phyloP scores from a whole-genome alignment of 1,139 yeast genomes.

The Hyphopichia buzzinii region DNA sequence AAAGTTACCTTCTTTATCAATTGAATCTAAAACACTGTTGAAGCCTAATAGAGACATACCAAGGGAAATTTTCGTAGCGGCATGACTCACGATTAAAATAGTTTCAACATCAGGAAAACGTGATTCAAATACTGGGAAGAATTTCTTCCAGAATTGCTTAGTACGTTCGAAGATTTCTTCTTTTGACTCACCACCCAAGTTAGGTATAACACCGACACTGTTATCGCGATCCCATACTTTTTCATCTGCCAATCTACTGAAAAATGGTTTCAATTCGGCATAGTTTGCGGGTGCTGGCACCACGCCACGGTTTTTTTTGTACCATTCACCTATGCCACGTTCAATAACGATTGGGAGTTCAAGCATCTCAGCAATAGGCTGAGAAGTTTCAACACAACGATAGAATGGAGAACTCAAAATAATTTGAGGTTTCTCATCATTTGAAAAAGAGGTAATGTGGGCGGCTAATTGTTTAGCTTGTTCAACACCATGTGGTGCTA shows the following conservation, averaged over 20 bases:
- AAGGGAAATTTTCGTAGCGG: slow-evolving; percentile 78
- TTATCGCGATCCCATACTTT: slow-evolving; percentile 43
- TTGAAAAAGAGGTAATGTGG: slow-evolving; percentile 36
- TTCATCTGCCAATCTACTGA: slow-evolving; percentile 38
- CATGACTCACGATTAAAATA: slow-evolving; percentile 71
- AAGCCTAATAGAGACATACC: slow-evolving; percentile 65
- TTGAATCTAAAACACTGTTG: slow-evolving; percentile 42
- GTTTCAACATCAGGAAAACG: slow-evolving; percentile 54
- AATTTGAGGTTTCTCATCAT: slow-evolving; percentile 54
- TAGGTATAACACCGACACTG: slow-evolving; percentile 51
- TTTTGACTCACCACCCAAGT: slow-evolving; percentile 60
- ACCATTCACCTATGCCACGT: slow-evolving; percentile 75
- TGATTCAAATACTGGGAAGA: slow-evolving; percentile 51
- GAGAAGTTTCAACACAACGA: slow-evolving; percentile 81
- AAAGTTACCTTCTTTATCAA: slow-evolving; percentile 42
- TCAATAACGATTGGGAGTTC: slow-evolving; percentile 62
- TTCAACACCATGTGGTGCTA: slow-evolving; percentile 75
- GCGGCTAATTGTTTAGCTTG: slow-evolving; percentile 76
- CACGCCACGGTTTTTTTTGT: slow-evolving; percentile 49
- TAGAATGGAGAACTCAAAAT: slow-evolving; percentile 82
- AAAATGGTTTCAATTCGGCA: slow-evolving; percentile 46
- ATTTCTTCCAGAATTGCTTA: slow-evolving; percentile 43
- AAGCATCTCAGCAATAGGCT: slow-evolving; percentile 59
- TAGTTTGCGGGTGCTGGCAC: slow-evolving; percentile 62
- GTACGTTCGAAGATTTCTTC: slow-evolving; percentile 61